Percentiles rank a stretch among this genome's conserved stretches.
Conservation (phyloP, 805 yeast species). For the Candida coquimbonensis region DNA sequence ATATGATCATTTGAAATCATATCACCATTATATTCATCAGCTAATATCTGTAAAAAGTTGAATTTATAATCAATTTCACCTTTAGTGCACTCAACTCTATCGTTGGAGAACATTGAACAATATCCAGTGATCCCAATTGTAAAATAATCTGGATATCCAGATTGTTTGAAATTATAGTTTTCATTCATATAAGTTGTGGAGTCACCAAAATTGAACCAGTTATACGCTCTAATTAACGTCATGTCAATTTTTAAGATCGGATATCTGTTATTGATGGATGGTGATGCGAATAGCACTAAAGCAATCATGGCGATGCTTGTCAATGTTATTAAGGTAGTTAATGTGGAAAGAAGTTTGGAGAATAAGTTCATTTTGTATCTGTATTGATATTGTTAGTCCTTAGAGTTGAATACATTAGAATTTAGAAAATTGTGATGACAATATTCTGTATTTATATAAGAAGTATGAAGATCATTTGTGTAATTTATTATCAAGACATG, state of each 20-base stretch:
- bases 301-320: background rate
- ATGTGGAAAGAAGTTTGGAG: background rate
- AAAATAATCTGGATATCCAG: constrained; percentile 3
- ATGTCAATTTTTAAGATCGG: background rate
- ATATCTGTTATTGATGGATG: background rate
- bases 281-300: background rate
- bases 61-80: background rate
- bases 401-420: too few species aligned
- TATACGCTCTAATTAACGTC: too few species aligned
- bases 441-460: too few species aligned
- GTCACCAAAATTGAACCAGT: background rate
- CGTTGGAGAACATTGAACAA: background rate
- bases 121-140: background rate
- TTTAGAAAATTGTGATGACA: too few species aligned
- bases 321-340: too few species aligned
- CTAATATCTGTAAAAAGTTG: constrained; percentile 2
- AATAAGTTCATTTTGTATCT: background rate
- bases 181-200: background rate
- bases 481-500: too few species aligned
- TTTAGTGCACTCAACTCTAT: background rate
- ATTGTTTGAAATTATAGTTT: background rate
- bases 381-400: background rate
- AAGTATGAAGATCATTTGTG: too few species aligned
- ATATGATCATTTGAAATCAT: background rate
- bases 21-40: background rate